A percentile compares a stretch with the other conserved stretches of the same genome.
phyloP scores from a whole-genome alignment of 2,329 filamentous ascomycete species.

The Aspergillus thermomutatus region DNA sequence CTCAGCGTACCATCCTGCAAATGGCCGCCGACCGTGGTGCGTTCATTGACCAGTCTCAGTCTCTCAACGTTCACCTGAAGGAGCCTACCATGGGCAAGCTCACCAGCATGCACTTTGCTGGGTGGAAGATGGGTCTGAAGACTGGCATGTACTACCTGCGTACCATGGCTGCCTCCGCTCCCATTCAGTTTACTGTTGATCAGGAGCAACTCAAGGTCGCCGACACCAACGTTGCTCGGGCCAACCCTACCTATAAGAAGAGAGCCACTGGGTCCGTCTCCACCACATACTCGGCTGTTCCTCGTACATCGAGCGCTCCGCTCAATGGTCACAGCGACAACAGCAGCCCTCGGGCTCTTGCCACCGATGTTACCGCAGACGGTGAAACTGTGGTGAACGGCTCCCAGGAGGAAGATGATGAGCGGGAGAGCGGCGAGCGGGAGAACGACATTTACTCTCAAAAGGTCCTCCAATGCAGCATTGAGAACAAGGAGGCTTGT shows the following conservation, averaged over 20 bases:
- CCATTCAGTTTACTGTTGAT: slow-evolving; percentile 98
- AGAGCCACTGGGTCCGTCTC: slow-evolving; percentile 58
- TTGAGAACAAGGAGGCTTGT: slow-evolving; percentile 93
- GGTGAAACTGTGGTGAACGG: slow-evolving; percentile 30
- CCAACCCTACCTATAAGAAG: slow-evolving; percentile 63
- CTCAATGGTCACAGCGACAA: slow-evolving; percentile 54
- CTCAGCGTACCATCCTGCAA: slow-evolving; percentile 89
- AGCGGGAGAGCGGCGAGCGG: slow-evolving; percentile 67
- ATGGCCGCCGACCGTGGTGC: slow-evolving; percentile 98
- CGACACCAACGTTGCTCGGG: slow-evolving; percentile 72
- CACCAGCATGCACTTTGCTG: slow-evolving; percentile 98
- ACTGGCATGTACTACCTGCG: slow-evolving; percentile 99
- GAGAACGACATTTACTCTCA: slow-evolving; percentile 96
- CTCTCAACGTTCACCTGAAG: slow-evolving; percentile 98
- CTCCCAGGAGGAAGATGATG: slow-evolving; percentile 61
- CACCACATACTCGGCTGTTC: slow-evolving; percentile 58
- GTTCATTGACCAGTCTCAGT: slow-evolving; percentile 98
- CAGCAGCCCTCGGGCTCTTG: slow-evolving; percentile 42
- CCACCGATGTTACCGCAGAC: slow-evolving; percentile 63
- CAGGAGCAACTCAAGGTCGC: slow-evolving; percentile 88
- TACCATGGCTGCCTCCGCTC: slow-evolving; percentile 92
- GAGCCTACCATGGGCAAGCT: slow-evolving; percentile 99
- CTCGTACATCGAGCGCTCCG: slow-evolving; percentile 64
- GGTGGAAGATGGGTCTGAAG: slow-evolving; percentile 99
- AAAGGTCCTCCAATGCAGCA: slow-evolving; percentile 87